Conservation (phyloP, 805 yeast genomes). For the Candida argentea region DNA sequence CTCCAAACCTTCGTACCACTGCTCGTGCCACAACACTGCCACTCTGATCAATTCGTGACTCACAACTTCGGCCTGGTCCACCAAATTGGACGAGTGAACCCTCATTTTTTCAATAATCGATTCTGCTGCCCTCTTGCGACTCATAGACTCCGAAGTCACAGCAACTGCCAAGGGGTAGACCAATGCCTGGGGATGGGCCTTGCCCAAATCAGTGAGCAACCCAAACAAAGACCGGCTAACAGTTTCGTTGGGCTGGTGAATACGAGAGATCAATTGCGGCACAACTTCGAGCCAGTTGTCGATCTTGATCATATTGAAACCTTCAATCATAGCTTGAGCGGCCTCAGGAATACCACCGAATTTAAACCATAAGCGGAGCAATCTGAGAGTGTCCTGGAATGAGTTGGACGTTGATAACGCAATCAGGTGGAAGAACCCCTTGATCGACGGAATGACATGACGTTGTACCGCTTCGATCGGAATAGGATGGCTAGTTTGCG, state of each 20-base stretch:
- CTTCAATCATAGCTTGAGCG: constrained; percentile 81
- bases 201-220: constrained; percentile 76
- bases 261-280: constrained; percentile 92
- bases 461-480: constrained; percentile 57
- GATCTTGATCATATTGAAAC: constrained; percentile 77
- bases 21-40: constrained; percentile 95
- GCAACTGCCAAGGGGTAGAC: constrained; percentile 95
- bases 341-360: constrained; percentile 93
- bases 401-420: constrained; percentile 80
- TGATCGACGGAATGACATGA: constrained; percentile 92
- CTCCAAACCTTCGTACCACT: constrained; percentile 96
- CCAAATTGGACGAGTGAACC: constrained; percentile 72
- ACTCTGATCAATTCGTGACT: constrained; percentile 88
- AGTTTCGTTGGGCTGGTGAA: constrained; percentile 85
- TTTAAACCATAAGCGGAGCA: constrained; percentile 89
- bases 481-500: constrained; percentile 9
- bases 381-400: constrained; percentile 82
- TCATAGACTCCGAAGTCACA: constrained; percentile 82
- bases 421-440: constrained; percentile 92
- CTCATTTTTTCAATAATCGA: constrained; percentile 90
- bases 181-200: constrained; percentile 94
- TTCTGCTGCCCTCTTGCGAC: constrained; percentile 84
- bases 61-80: constrained; percentile 90
- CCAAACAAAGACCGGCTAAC: constrained; percentile 77
- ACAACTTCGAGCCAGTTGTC: constrained; percentile 94